Conservation (phyloP, 768 basidiomycete genomes). For the Termitomyces sp. region DNA sequence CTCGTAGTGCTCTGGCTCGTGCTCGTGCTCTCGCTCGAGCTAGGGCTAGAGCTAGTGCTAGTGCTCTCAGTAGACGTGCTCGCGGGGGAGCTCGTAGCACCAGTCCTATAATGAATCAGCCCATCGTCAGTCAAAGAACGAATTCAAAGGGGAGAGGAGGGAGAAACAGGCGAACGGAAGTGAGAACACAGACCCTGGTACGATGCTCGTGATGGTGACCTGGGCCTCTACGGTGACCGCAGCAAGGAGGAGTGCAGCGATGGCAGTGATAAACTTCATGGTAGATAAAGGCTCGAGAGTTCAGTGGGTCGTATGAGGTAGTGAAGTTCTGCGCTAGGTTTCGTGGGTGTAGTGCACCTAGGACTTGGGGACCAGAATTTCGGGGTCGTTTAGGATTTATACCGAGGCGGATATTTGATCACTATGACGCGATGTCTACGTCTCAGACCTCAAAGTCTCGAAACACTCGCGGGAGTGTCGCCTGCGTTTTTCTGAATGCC, state of each 20-base stretch:
- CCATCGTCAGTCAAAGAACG: neutral
- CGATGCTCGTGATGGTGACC: slow-evolving; percentile 13
- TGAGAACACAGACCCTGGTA: slow-evolving; percentile 11
- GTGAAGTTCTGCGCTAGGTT: neutral
- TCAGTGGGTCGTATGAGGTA: neutral
- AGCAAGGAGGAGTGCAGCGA: slow-evolving; percentile 7
- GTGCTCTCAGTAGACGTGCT: neutral
- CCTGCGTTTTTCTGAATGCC: neutral
- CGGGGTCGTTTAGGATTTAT: slow-evolving; percentile 7
- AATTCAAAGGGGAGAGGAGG: too few relatives aligned
- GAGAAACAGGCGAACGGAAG: neutral
- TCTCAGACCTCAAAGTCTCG: slow-evolving; percentile 7
- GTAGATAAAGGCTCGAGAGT: neutral
- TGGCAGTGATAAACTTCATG: slow-evolving; percentile 7
- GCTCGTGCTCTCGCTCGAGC: neutral
- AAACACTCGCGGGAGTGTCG: neutral
- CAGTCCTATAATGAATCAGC: neutral
- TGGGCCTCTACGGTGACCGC: slow-evolving; percentile 11
- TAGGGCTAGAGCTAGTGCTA: neutral
- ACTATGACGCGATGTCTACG: slow-evolving; percentile 10
- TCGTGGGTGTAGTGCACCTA: slow-evolving; percentile 8
- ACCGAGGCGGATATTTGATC: slow-evolving; percentile 6
- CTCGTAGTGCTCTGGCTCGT: neutral
- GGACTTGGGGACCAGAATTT: neutral
- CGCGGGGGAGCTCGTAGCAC: neutral